Conservation (phyloP, 2,329 filamentous ascomycete genomes). For the Calonectria leucothoes region DNA sequence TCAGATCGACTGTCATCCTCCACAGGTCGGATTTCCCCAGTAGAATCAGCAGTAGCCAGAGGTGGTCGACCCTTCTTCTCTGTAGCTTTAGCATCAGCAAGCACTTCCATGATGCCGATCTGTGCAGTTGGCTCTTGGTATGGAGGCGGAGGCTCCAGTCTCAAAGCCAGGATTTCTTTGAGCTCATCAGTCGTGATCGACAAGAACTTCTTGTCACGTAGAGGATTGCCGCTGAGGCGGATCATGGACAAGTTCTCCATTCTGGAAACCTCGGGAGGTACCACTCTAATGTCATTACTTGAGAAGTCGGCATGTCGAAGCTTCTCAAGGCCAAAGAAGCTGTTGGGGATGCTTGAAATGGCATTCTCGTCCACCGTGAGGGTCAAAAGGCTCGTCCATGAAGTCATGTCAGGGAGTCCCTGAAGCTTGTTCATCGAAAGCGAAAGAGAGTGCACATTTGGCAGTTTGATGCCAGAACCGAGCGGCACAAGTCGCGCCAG, state of each 20-base stretch:
- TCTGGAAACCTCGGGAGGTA: constrained; percentile 81
- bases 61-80: constrained; percentile 6
- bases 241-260: constrained; percentile 85
- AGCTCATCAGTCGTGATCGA: constrained; percentile 84
- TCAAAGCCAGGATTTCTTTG: constrained; percentile 76
- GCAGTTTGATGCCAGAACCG: constrained; percentile 67
- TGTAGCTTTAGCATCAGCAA: constrained; percentile 34
- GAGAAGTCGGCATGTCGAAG: constrained; percentile 85
- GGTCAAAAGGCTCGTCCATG: constrained; percentile 79
- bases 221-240: constrained; percentile 86
- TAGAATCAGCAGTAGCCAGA: background rate
- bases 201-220: constrained; percentile 88
- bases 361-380: constrained; percentile 86
- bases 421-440: constrained; percentile 86
- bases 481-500: constrained; percentile 65
- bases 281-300: constrained; percentile 81
- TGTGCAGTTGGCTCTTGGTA: constrained; percentile 48
- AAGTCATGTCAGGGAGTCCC: constrained; percentile 77
- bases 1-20: constrained; percentile 63
- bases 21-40: constrained; percentile 29
- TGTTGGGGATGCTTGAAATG: constrained; percentile 79
- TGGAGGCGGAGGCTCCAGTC: constrained; percentile 69
- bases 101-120: constrained; percentile 32
- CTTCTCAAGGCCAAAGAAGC: constrained; percentile 75
- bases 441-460: constrained; percentile 78